Base-by-base conservation (phyloP, 768 basidiomycete genomes). In the Xanthoconium purpureum region DNA sequence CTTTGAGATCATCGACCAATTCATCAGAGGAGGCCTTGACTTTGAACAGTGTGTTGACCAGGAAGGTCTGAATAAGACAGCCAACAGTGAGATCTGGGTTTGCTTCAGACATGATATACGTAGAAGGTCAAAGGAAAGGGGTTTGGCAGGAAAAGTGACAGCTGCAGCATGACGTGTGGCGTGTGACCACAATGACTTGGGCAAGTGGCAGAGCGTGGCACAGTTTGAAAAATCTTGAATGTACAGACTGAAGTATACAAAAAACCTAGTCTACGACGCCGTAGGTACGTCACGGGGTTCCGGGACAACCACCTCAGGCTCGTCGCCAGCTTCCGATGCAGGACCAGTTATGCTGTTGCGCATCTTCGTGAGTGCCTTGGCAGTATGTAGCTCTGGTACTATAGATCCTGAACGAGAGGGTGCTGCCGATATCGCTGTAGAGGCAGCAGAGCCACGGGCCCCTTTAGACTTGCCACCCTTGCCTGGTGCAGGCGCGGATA, bases 361-460 rank as follows among this genome's bases (percentile, higher is more conserved):
- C 85, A 87, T 85, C 68, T 85, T 87, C 29, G 85, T 83, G 32
- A 82, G 84, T 17, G 80, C 78, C 44, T 80, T 78, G 7, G 77
- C 73, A 33, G 74, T 66, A 18, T 74, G 73, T 8, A 67, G 57
- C 48, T 84, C 84, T 6, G 78, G 78, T 33, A 75, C 77, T 3
- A 74, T 77, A 2, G 84, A 87, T 32, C 77, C 78, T 50, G 82
- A 78, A 38, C 85, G 79, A 52, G 85, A 87, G 17, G 84, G 80
- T 40, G 75, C 81, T 32, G 82, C 80, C 15, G 76, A 79, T 42
- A 75, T 73, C 35, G 74, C 70, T 9, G 80, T 82, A 28, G 67
- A 66, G 18, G 74, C 70, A 8, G 80, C 83, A 29, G 67, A 66
- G 18, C 61, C 62, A 50, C 66, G 66, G 28, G 61, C 57, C 7